These are phyloP conservation scores for Metarhizium brunneum DNA, from an alignment of 2,329 filamentous ascomycete genomes.

Conservation along the genomic window DNA sequence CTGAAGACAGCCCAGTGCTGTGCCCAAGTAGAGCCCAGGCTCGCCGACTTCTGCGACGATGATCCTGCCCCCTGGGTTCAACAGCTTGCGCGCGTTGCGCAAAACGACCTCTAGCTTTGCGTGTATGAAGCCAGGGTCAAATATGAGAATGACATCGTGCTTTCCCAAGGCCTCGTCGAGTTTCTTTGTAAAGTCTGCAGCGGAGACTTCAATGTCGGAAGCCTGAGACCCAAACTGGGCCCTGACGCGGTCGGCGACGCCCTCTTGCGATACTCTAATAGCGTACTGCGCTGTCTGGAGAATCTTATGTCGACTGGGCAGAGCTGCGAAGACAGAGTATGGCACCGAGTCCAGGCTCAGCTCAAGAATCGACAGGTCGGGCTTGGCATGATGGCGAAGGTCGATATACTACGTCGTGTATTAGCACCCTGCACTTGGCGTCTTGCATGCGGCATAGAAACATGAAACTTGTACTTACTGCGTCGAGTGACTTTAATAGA, in stretches of 20 bases:
- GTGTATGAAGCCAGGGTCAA: not conserved
- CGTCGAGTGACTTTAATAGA: not conserved
- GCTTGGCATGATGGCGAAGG: not conserved
- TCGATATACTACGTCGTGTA: not conserved
- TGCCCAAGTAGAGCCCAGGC: not conserved
- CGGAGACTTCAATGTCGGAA: not conserved
- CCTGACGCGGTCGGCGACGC: not conserved
- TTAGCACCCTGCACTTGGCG: not conserved
- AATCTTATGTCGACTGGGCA: not conserved
- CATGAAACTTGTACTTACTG: not conserved
- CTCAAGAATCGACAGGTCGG: not conserved
- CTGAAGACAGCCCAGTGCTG: not conserved
- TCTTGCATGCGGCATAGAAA: not conserved
- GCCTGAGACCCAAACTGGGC: not conserved
- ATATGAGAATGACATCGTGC: not conserved
- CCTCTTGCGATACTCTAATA: not conserved
- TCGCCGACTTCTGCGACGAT: not conserved
- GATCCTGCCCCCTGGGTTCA: not conserved
- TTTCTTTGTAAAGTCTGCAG: not conserved
- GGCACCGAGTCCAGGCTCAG: not conserved
- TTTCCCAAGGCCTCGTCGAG: not conserved
- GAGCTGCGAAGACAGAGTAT: not conserved
- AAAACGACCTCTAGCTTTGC: not conserved
- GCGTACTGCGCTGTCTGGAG: not conserved
- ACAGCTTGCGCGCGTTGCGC: not conserved